phyloP scores from a whole-genome alignment of 1,139 yeast species.

The Yamadazyma friedrichii region DNA sequence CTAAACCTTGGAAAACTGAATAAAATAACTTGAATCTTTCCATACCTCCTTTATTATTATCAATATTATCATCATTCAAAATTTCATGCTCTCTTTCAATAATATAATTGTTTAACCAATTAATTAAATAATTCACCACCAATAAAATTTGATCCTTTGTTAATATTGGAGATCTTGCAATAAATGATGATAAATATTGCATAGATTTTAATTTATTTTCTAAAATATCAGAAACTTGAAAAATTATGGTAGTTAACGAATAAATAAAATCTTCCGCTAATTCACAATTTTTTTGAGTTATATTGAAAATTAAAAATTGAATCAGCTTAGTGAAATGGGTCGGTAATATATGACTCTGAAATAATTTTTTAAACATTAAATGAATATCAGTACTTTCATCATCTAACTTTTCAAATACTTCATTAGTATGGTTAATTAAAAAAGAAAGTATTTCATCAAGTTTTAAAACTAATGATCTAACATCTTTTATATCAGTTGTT shows the following conservation, averaged over 20 bases:
- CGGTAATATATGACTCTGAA: constrained; percentile 80
- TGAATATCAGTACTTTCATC: constrained; percentile 37
- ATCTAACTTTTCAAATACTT: constrained; percentile 24
- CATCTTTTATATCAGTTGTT: constrained; percentile 48
- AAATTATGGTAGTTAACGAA: constrained; percentile 77
- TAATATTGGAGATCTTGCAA: constrained; percentile 81
- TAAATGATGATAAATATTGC: constrained; percentile 88
- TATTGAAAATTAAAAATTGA: constrained; percentile 79
- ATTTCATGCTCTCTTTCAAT: constrained; percentile 83
- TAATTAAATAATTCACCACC: constrained; percentile 73
- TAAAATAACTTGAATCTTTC: constrained; percentile 83
- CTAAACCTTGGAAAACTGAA: constrained; percentile 88
- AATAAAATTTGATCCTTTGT: constrained; percentile 72
- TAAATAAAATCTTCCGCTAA: constrained; percentile 84
- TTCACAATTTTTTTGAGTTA: constrained; percentile 80
- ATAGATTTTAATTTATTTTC: constrained; percentile 83
- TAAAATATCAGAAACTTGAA: constrained; percentile 61
- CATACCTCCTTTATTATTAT: constrained; percentile 52
- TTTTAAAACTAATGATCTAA: constrained; percentile 59
- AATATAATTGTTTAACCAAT: constrained; percentile 81
- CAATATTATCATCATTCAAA: constrained; percentile 20
- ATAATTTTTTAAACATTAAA: constrained; percentile 30
- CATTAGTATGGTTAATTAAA: constrained; percentile 42
- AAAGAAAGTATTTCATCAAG: constrained; percentile 65
- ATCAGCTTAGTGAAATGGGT: constrained; percentile 91